phyloP scores from a whole-genome alignment of 83 land plant species.

The Picea abies region DNA sequence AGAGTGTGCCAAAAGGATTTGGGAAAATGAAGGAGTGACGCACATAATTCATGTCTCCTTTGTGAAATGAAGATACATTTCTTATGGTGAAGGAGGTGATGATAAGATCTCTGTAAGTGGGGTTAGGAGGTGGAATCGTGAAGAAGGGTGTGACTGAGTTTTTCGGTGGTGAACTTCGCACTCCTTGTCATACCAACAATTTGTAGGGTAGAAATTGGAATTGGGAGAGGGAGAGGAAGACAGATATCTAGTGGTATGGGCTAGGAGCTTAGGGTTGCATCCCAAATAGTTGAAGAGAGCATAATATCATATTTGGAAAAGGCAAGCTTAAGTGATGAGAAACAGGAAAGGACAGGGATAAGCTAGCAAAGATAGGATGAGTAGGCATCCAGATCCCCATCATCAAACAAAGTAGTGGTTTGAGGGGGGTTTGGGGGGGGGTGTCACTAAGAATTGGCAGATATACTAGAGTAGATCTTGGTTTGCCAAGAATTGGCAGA shows the following conservation, averaged over 20 bases:
- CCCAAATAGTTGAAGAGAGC: not conserved
- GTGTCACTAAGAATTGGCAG: not conserved
- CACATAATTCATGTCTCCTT: not conserved
- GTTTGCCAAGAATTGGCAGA: not conserved
- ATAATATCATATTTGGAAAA: not conserved
- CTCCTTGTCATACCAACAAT: too few relatives aligned
- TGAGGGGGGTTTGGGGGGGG: not conserved
- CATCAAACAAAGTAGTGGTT: too few relatives aligned
- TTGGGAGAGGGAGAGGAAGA: too few relatives aligned
- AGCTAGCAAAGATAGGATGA: not conserved
- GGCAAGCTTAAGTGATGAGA: too few relatives aligned
- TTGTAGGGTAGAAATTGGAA: too few relatives aligned
- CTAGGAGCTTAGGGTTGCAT: not conserved
- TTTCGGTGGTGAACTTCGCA: too few relatives aligned
- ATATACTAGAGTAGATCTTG: not conserved
- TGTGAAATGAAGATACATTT: not conserved
- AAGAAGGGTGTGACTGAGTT: too few relatives aligned
- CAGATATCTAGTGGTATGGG: too few relatives aligned
- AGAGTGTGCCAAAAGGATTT: not conserved
- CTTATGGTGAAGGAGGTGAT: not conserved
- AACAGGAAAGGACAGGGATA: not conserved
- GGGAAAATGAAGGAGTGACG: not conserved
- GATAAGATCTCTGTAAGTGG: not conserved
- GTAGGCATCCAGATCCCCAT: too few relatives aligned
- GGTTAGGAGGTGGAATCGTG: not conserved